Conservation (phyloP, 306 rosid genomes). For the Malus domestica region ASM211411v1 NC_041799.1:7215001-7215500, state of each 20-base stretch:
- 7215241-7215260: conserved; percentile 13
- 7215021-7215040: no score
- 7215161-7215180: no score
- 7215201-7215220: no score
- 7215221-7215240: no score
- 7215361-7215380: conserved; percentile 16
- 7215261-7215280: conserved; percentile 20
- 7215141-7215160: no score
- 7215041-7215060: no score
- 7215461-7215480: conserved; percentile 9
- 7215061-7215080: no score
- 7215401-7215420: conserved; percentile 6
- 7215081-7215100: no score
- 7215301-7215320: conserved; percentile 14
- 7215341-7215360: not conserved
- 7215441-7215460: conserved; percentile 19
- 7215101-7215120: no score
- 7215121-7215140: no score
- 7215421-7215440: not conserved
- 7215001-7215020: no score
- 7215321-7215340: not conserved
- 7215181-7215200: no score
- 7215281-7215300: conserved; percentile 4
- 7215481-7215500: not conserved
- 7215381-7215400: conserved; percentile 10